phyloP scores from a whole-genome alignment of 116 monocot genomes.

The Zostera marina region DNA sequence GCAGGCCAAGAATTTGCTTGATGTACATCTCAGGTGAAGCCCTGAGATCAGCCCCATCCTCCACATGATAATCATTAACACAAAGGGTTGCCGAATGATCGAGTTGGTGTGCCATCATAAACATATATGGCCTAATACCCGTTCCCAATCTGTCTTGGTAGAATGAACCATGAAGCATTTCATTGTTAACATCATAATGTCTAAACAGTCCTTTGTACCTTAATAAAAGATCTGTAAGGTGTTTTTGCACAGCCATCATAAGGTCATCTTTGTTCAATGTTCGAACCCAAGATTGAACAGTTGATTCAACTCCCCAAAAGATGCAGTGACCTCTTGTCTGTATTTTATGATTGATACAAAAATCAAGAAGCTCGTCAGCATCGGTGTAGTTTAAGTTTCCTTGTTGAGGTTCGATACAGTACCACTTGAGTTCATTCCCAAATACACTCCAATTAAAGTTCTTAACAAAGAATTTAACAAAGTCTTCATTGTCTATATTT shows the following conservation, averaged over 20 bases:
- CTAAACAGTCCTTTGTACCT: constrained; percentile 64
- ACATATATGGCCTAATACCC: constrained; percentile 53
- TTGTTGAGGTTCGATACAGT: constrained; percentile 67
- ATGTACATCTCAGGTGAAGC: constrained; percentile 74
- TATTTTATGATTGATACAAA: constrained; percentile 45
- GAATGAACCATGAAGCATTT: constrained; percentile 97
- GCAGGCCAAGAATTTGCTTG: constrained; percentile 48
- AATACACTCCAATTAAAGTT: constrained; percentile 90
- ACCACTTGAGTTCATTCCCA: constrained; percentile 93
- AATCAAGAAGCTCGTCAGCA: constrained; percentile 65
- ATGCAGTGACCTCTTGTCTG: constrained; percentile 76
- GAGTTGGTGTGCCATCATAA: constrained; percentile 48
- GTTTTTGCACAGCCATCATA: constrained; percentile 39
- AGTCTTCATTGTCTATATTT: constrained; percentile 79
- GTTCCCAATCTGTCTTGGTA: constrained; percentile 69
- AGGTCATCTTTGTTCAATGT: constrained; percentile 42
- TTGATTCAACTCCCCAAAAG: constrained; percentile 64
- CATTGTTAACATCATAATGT: constrained; percentile 90
- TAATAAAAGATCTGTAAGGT: constrained; percentile 48
- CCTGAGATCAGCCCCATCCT: constrained; percentile 31
- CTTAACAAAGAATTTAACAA: constrained; percentile 48
- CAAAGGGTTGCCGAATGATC: constrained; percentile 56
- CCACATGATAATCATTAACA: constrained; percentile 83
- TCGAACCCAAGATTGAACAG: constrained; percentile 64
- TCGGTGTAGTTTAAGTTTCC: constrained; percentile 72